phyloP scores from a whole-genome alignment of 169 alveolate species.

The Plasmodium fragile region DNA sequence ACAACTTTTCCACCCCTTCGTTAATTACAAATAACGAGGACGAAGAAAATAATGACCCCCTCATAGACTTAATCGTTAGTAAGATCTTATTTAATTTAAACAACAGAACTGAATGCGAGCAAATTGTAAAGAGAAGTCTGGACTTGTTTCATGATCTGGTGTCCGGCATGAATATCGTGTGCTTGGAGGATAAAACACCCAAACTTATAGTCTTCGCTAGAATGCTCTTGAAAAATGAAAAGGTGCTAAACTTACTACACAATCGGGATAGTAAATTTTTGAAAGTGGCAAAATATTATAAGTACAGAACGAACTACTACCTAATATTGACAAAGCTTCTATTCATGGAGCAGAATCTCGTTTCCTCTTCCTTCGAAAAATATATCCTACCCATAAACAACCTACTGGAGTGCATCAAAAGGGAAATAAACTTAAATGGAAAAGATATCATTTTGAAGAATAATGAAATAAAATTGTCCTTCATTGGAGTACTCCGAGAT shows the following conservation, averaged over 20 bases:
- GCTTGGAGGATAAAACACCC: conserved; percentile 92
- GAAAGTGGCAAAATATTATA: conserved; percentile 84
- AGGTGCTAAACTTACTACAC: conserved; percentile 84
- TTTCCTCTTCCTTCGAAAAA: conserved; percentile 85
- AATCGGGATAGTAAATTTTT: conserved; percentile 84
- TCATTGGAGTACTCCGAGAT: conserved; percentile 93
- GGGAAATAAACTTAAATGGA: conserved; percentile 80
- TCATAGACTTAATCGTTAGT: conserved; percentile 51
- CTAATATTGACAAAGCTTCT: conserved; percentile 91
- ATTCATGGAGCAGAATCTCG: conserved; percentile 88
- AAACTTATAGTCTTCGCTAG: conserved; percentile 94
- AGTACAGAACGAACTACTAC: conserved; percentile 93
- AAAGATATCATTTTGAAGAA: conserved; percentile 75
- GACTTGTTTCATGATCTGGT: conserved; percentile 92
- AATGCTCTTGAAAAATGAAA: conserved; percentile 91
- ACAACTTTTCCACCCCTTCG: conserved; percentile 30
- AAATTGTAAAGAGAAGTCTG: conserved; percentile 91
- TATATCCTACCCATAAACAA: conserved; percentile 88
- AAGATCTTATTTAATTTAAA: conserved; percentile 90
- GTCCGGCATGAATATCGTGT: conserved; percentile 94
- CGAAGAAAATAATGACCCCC: conserved; percentile 60
- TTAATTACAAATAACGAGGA: conserved; percentile 48
- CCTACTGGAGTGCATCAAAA: conserved; percentile 81
- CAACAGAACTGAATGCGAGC: conserved; percentile 87
- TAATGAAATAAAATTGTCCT: conserved; percentile 85